phyloP scores from a whole-genome alignment of 805 yeast species.

The Cyberlindnera mycetangii region DNA sequence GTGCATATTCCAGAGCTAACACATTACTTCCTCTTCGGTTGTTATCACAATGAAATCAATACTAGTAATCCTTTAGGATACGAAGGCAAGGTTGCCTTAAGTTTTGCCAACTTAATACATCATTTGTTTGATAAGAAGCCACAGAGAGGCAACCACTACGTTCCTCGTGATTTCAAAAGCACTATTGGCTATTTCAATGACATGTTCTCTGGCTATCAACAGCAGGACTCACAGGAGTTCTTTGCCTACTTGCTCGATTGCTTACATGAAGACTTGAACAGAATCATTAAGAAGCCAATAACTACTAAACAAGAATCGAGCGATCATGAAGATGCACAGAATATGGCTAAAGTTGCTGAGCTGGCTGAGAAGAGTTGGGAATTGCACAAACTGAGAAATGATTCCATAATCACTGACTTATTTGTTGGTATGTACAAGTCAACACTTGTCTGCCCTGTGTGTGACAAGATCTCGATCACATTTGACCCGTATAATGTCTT shows the following conservation, averaged over 20 bases:
- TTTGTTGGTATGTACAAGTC: constrained; percentile 92
- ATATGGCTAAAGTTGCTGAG: constrained; percentile 48
- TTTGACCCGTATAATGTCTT: constrained; percentile 93
- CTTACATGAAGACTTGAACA: constrained; percentile 86
- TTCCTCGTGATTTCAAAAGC: constrained; percentile 73
- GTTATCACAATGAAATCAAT: constrained; percentile 67
- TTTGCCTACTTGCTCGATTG: constrained; percentile 85
- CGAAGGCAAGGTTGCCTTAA: constrained; percentile 73
- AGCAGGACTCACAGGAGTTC: constrained; percentile 94
- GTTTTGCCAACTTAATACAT: constrained; percentile 69
- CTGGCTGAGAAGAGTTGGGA: constrained; percentile 80
- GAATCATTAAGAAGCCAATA: constrained; percentile 79
- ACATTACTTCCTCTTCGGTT: constrained; percentile 64
- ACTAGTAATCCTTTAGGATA: constrained; percentile 79
- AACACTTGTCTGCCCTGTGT: constrained; percentile 83
- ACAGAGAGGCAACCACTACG: constrained; percentile 11
- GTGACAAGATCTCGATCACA: constrained; percentile 75
- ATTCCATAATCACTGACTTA: constrained; percentile 78
- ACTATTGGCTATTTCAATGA: constrained; percentile 77
- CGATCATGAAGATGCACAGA: constrained; percentile 52
- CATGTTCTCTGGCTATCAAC: constrained; percentile 76
- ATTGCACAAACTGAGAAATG: constrained; percentile 74
- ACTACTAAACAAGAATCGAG: constrained; percentile 82
- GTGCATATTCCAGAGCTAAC: constrained; percentile 82
- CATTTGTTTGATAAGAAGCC: constrained; percentile 44